Conservation (phyloP, 805 yeast genomes). For the Candida glaebosa region DNA sequence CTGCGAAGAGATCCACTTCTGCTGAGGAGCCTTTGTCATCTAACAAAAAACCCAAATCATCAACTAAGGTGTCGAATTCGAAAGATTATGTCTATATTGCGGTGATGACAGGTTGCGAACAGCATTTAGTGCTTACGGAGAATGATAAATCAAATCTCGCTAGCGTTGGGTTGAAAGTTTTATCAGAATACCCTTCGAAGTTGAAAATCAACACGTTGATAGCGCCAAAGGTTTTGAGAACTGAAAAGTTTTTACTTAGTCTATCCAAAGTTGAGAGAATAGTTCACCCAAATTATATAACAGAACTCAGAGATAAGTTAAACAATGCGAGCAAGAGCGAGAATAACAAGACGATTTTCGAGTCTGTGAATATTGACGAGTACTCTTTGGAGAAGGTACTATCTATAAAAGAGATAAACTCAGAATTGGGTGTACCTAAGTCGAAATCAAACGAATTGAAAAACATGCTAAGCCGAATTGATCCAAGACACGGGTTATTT, state of each 20-base stretch:
- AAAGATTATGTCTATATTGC: constrained; percentile 41
- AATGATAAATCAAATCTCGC: constrained; percentile 42
- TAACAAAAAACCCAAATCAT: constrained; percentile 15
- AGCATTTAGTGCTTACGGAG: constrained; percentile 31
- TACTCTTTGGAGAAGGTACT: constrained; percentile 32
- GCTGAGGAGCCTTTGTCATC: constrained; percentile 6
- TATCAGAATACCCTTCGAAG: constrained; percentile 40
- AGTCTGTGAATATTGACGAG: constrained; percentile 23
- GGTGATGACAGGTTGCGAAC: constrained; percentile 66
- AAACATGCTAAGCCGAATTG: background rate
- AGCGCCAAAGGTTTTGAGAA: constrained; percentile 79
- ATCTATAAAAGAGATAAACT: constrained; percentile 24
- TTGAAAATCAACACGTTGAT: constrained; percentile 47
- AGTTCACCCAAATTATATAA: constrained; percentile 53
- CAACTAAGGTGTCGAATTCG: background rate
- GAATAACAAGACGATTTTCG: constrained; percentile 14
- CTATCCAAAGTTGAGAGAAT: constrained; percentile 55
- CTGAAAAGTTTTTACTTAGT: constrained; percentile 80
- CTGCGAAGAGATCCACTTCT: constrained; percentile 3
- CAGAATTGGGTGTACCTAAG: constrained; percentile 24
- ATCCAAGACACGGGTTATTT: constrained; percentile 39
- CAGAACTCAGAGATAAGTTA: constrained; percentile 34
- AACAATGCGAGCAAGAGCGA: constrained; percentile 7
- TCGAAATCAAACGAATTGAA: constrained; percentile 4
- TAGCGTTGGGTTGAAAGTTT: constrained; percentile 56